phyloP scores from a whole-genome alignment of 2,329 filamentous ascomycete genomes.

The Drechslerella stenobrocha region DNA sequence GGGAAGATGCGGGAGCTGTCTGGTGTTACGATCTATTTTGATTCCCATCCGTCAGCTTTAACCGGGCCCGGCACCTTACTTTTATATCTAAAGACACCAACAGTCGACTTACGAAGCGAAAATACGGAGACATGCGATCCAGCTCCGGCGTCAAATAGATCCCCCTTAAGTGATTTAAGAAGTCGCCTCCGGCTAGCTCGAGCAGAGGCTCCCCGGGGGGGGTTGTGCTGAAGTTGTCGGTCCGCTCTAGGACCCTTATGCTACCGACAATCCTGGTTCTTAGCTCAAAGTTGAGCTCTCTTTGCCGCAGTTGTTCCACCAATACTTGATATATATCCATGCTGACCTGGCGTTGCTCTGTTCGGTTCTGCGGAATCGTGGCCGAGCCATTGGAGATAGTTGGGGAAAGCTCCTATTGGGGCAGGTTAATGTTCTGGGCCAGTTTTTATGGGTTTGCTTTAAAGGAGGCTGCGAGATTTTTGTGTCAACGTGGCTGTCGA shows the following conservation, averaged over 20 bases:
- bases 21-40: constrained; percentile 49
- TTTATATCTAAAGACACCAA: neutral
- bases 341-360: neutral
- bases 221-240: neutral
- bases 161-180: neutral
- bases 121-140: constrained; percentile 2
- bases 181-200: neutral
- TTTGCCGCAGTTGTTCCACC: neutral
- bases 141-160: constrained; percentile 1
- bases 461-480: too few relatives aligned
- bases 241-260: neutral
- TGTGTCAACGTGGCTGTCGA: too few relatives aligned
- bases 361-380: neutral
- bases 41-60: constrained; percentile 17
- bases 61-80: neutral
- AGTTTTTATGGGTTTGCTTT: too few relatives aligned
- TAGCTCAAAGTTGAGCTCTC: neutral
- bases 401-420: too few relatives aligned
- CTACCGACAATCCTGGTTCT: neutral
- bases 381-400: neutral
- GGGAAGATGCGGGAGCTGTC: constrained; percentile 35
- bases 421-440: too few relatives aligned
- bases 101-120: neutral
- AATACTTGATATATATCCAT: neutral
- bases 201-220: neutral